These are phyloP conservation scores for Pyricularia sp. DNA, from an alignment of 2,329 filamentous ascomycete species.

Conservation along the genomic window DNA sequence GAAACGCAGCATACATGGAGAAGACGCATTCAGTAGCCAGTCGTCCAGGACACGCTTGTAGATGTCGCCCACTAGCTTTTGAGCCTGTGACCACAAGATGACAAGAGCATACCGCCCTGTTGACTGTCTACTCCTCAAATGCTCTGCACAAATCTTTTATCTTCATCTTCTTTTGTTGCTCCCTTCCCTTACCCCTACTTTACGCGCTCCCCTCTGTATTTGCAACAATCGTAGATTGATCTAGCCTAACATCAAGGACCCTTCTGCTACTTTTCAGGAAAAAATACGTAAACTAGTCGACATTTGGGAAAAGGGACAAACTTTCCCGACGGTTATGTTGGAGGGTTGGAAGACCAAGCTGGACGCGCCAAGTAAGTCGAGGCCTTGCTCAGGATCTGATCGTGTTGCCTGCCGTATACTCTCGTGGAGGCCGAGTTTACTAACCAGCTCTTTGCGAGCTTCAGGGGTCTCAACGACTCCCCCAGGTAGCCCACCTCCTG, in stretches of 20 bases:
- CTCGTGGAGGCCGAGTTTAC: background rate
- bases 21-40: background rate
- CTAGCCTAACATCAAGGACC: conserved; percentile 1
- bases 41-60: background rate
- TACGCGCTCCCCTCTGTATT: background rate
- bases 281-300: conserved; percentile 93
- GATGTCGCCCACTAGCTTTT: background rate
- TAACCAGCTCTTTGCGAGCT: background rate
- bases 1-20: background rate
- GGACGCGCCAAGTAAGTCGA: conserved; percentile 30
- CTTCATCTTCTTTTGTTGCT: background rate
- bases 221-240: background rate
- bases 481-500: conserved; percentile 44
- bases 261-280: conserved; percentile 39
- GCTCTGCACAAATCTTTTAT: background rate
- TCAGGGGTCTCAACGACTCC: conserved; percentile 61
- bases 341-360: conserved; percentile 71
- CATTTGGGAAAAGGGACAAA: conserved; percentile 94
- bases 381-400: conserved; percentile 3
- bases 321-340: conserved; percentile 73
- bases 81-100: background rate
- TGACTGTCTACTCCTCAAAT: background rate
- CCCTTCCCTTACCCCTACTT: background rate
- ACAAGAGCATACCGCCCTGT: background rate
- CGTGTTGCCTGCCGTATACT: background rate